Base-by-base conservation (phyloP, 306 rosid species). In the Cicer judaicum region DNA sequence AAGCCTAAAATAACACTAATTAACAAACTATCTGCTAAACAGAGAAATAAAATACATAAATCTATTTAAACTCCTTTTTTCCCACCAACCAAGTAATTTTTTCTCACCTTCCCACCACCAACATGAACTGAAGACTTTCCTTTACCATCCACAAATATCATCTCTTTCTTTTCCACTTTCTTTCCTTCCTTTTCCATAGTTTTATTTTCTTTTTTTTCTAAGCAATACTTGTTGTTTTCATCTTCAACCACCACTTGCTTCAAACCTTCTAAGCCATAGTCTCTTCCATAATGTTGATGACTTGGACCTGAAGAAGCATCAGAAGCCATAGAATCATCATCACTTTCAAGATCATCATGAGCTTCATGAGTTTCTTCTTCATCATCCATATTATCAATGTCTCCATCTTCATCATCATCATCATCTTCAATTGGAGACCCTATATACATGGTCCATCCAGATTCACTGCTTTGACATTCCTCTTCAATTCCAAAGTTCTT, bases 401-500 rank as follows among this genome's bases (percentile, higher is more conserved):
- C 64, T 21, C 60, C 72, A 40, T 79, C 76, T 18, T 18, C 24
- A 21, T 72, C 85, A 0, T 53, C 24, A 36, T 80, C 81, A 24
- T 40, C 54, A 66, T 68, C 93, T 21, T 83, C 70, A n/a, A 64
- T 66, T 14, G 83, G 84, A 36, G 97, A 91, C 12, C 95, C 98
- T 68, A 94, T 87, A 64, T 94, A 94, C 97, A 85, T 92, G 43
- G 99, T 94, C 99, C 99, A 94, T 47, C 99, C 99, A 44, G 99
- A 94, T 75, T 94, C 99, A 81, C 92, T 90, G 86, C 99, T 94
- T 60, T 88, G 87, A 73, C 95, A 92, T 81, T 94, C 99, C 70
- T 94, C 98, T 52, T 69, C 84, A 47, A 53, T 87, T 82, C 89
- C 96, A 24, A 72, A 44, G 48, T 60, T 67, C 72, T 91, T 71